These are phyloP conservation scores for Petunia hybrid DNA, from an alignment of 305 asterid genomes.

Conservation along the genomic window DNA sequence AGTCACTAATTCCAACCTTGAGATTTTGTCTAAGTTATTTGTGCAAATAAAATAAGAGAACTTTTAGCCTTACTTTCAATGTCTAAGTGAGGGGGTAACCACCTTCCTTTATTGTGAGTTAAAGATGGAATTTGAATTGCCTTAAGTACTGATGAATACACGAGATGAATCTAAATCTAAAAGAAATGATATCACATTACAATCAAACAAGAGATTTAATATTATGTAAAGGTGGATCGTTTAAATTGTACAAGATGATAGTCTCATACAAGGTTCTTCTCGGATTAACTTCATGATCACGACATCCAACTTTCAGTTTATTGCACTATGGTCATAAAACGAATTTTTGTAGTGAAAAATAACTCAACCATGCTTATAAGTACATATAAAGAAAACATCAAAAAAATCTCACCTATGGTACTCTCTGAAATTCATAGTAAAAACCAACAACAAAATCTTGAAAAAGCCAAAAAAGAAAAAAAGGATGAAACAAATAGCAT, in stretches of 20 bases:
- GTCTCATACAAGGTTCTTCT: background rate
- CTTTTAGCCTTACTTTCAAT: background rate
- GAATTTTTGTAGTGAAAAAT: too few relatives aligned
- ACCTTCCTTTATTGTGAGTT: background rate
- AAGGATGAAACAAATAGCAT: background rate
- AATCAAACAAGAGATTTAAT: background rate
- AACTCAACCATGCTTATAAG: too few relatives aligned
- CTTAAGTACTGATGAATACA: background rate
- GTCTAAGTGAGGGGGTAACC: background rate
- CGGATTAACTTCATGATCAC: too few relatives aligned
- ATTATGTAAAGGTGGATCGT: background rate
- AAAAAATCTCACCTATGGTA: background rate
- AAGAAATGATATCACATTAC: background rate
- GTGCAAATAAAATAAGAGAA: background rate
- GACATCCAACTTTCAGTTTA: too few relatives aligned
- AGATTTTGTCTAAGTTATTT: background rate
- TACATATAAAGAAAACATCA: too few relatives aligned
- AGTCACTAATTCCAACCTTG: background rate
- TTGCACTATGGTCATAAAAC: too few relatives aligned
- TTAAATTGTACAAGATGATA: background rate
- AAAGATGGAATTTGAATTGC: background rate
- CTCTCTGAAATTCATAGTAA: background rate
- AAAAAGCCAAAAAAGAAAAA: background rate
- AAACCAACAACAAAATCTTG: constrained; percentile 14
- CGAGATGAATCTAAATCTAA: background rate